phyloP scores from a whole-genome alignment of 202 grass and related monocot species.

The Carex arenaria region DNA sequence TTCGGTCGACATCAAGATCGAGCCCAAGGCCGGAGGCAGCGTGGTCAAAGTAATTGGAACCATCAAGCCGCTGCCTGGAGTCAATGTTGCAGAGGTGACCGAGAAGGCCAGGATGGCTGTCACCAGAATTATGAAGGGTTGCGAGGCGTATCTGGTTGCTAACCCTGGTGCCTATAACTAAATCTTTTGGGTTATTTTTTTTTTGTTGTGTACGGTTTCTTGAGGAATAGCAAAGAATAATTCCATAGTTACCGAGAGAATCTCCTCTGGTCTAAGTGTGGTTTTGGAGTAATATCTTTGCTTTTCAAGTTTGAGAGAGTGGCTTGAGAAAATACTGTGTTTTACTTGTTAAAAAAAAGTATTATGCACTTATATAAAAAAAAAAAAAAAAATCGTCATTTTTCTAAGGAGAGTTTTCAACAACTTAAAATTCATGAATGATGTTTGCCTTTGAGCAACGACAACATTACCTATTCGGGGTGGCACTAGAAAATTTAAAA shows the following conservation, averaged over 20 bases:
- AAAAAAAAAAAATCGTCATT: background rate
- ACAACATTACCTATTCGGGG: no score
- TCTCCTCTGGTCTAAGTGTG: background rate
- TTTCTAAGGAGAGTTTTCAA: background rate
- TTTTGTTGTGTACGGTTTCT: background rate
- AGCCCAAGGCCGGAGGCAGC: background rate
- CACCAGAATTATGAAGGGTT: slow-evolving; percentile 36
- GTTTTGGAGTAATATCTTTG: background rate
- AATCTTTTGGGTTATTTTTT: background rate
- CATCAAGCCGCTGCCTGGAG: slow-evolving; percentile 13
- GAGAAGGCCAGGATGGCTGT: background rate
- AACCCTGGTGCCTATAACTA: slow-evolving; percentile 54
- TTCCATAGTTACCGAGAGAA: background rate
- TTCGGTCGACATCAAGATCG: slow-evolving; percentile 20
- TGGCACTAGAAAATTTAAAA: no score
- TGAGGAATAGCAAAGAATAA: background rate
- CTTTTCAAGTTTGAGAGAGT: background rate
- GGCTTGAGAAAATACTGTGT: background rate
- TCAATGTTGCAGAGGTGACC: slow-evolving; percentile 1
- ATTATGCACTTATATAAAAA: background rate
- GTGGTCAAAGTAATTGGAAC: slow-evolving; percentile 1
- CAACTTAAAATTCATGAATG: no score
- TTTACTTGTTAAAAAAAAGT: background rate
- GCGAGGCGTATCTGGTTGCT: slow-evolving; percentile 41
- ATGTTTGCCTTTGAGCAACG: no score